Evolutionary conservation across 148 eudicot genomes (phyloP).

Genomic region (Rhododendron simsii): DNA sequence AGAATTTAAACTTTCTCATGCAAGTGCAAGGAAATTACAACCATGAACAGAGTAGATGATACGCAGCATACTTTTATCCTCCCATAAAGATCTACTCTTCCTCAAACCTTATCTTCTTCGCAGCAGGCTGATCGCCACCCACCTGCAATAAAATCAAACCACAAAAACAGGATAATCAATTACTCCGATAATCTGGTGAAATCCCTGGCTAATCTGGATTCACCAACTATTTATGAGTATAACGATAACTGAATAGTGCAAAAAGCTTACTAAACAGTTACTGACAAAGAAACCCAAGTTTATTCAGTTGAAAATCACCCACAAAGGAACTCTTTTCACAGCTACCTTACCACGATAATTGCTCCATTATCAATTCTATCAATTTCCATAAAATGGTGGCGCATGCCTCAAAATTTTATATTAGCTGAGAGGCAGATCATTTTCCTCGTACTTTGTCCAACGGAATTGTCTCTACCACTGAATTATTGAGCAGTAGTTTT

Average conservation of each 20-base stretch:
- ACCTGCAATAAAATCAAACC: slow-evolving; percentile 21
- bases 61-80: not conserved
- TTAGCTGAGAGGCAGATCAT: not conserved
- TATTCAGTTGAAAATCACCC: not conserved
- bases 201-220: not conserved
- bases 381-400: not conserved
- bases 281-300: not conserved
- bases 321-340: not conserved
- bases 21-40: not conserved
- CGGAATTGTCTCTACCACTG: not conserved
- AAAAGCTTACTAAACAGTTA: not conserved
- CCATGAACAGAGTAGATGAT: not conserved
- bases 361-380: not conserved
- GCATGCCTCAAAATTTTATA: not conserved
- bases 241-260: not conserved
- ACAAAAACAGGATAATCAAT: not conserved
- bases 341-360: not conserved
- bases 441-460: not conserved
- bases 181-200: not conserved
- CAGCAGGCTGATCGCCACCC: slow-evolving; percentile 32
- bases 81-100: slow-evolving; percentile 18
- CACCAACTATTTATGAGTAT: not conserved
- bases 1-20: not conserved
- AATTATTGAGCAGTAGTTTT: not conserved
- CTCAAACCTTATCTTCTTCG: slow-evolving; percentile 48